A percentile compares a stretch with the other conserved stretches of the same genome.
Evolutionary conservation across 2,329 filamentous ascomycete genomes (phyloP).

Genomic region (Monosporascus sp.): DNA sequence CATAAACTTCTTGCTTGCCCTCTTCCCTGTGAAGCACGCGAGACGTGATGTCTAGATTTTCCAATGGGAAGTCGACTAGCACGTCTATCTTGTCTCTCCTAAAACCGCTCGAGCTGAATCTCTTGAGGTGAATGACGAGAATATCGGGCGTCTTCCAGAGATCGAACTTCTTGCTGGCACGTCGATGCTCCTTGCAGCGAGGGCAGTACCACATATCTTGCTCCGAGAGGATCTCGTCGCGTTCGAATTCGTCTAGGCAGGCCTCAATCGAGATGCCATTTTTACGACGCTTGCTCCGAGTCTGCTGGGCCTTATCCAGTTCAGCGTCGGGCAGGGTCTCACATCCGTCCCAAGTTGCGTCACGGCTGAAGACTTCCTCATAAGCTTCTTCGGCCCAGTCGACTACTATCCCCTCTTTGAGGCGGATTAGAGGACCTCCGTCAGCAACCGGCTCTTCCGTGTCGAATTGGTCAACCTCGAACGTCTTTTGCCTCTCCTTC

Average conservation of each 20-base stretch:
- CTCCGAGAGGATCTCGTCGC: constrained; percentile 87
- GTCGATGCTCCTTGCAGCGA: constrained; percentile 86
- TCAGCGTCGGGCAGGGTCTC: constrained; percentile 56
- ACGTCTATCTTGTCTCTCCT: constrained; percentile 90
- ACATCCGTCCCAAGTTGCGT: constrained; percentile 50
- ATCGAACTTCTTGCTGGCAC: constrained; percentile 93
- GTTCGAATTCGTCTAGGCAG: constrained; percentile 90
- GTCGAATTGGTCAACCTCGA: constrained; percentile 21
- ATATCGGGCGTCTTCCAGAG: constrained; percentile 97
- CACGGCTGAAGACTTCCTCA: constrained; percentile 63
- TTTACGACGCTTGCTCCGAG: constrained; percentile 61
- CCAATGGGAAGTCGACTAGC: constrained; percentile 83
- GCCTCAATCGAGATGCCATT: constrained; percentile 80
- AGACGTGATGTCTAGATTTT: constrained; percentile 75
- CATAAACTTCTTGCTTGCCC: constrained; percentile 80
- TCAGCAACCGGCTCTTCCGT: constrained; percentile 33
- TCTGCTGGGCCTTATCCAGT: constrained; percentile 57
- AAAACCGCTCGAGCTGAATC: constrained; percentile 79
- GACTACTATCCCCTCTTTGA: constrained; percentile 79
- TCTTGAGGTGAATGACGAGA: constrained; percentile 88
- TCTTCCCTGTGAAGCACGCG: constrained; percentile 76
- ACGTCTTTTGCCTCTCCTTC: constrained; percentile 21
- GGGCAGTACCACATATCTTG: constrained; percentile 98
- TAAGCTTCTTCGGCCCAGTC: constrained; percentile 75
- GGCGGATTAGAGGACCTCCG: constrained; percentile 63